phyloP scores from a whole-genome alignment of 1,284 basidiomycete species.

The Trichosporon asahii region DNA sequence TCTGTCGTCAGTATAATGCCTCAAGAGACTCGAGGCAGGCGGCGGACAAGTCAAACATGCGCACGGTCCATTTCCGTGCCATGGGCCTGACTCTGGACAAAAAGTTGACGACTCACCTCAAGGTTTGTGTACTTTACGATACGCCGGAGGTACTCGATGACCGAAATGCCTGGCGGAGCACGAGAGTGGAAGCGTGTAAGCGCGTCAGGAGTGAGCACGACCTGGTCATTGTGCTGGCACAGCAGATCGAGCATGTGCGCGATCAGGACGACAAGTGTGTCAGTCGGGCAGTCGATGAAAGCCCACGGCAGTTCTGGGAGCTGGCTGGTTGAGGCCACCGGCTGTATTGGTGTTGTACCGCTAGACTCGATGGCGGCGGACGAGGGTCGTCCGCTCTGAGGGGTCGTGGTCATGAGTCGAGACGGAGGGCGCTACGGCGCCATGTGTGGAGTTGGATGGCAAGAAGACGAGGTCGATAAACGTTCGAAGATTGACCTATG shows the following conservation, averaged over 20 bases:
- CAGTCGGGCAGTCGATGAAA: constrained; percentile 65
- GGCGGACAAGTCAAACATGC: background rate
- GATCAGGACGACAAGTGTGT: constrained; percentile 78
- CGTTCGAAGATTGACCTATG: background rate
- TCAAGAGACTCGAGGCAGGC: background rate
- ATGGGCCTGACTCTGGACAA: background rate
- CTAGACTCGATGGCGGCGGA: background rate
- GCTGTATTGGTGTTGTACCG: background rate
- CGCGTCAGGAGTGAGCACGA: constrained; percentile 54
- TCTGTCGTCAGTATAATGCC: constrained; percentile 54
- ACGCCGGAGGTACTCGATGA: constrained; percentile 83
- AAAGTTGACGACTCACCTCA: constrained; percentile 60
- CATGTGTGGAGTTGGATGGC: constrained; percentile 1
- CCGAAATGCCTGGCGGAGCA: constrained; percentile 74
- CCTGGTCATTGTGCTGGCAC: constrained; percentile 88
- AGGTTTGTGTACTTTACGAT: constrained; percentile 89
- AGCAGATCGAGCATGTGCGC: constrained; percentile 91
- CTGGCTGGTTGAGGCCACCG: background rate
- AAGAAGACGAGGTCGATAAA: background rate
- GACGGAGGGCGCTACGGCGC: constrained; percentile 3
- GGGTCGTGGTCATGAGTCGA: constrained; percentile 6
- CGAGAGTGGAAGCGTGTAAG: constrained; percentile 92
- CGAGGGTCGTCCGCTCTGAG: background rate
- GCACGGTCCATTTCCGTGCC: background rate
- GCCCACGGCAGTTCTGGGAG: constrained; percentile 47